Evolutionary conservation across 441 rosid genomes (phyloP).

Genomic region (Pelargonium citronellum): DNA sequence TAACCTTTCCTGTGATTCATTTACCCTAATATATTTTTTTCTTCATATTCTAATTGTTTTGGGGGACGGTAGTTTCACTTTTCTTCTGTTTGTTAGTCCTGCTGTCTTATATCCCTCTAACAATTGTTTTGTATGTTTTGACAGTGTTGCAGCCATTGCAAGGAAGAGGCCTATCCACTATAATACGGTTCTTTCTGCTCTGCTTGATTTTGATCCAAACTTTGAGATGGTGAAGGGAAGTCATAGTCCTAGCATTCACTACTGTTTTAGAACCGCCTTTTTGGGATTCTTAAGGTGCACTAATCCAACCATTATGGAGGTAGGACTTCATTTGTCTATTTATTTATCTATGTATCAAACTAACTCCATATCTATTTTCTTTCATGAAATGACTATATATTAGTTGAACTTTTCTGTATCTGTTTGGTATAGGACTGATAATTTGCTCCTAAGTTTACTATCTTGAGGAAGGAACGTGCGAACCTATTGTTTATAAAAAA

Average conservation of each 20-base stretch:
- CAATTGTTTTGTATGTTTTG: constrained; percentile 28
- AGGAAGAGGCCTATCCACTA: constrained; percentile 82
- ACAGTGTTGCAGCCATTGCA: constrained; percentile 89
- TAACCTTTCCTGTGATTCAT: no score
- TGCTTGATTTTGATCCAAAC: constrained; percentile 73
- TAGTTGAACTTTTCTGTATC: neutral
- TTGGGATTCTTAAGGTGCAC: constrained; percentile 90
- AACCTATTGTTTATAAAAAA: neutral
- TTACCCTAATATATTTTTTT: neutral
- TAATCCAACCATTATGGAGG: constrained; percentile 75
- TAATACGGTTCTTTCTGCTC: constrained; percentile 57
- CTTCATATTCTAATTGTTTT: neutral
- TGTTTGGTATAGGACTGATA: neutral
- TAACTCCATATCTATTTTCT: neutral
- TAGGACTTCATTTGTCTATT: constrained; percentile 24
- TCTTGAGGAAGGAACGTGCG: neutral
- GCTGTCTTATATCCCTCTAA: constrained; percentile 1
- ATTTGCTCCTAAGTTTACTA: neutral
- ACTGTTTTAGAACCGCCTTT: constrained; percentile 89
- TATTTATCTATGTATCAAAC: constrained; percentile 12
- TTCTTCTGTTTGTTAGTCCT: neutral
- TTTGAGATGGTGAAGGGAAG: constrained; percentile 56
- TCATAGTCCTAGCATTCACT: constrained; percentile 73
- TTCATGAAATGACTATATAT: neutral
- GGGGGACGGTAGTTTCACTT: neutral